A percentile compares a stretch with the other conserved stretches of the same genome.
phyloP scores from a whole-genome alignment of 371 early-diverging fungal species.

The Apophysomyces variabilis region DNA sequence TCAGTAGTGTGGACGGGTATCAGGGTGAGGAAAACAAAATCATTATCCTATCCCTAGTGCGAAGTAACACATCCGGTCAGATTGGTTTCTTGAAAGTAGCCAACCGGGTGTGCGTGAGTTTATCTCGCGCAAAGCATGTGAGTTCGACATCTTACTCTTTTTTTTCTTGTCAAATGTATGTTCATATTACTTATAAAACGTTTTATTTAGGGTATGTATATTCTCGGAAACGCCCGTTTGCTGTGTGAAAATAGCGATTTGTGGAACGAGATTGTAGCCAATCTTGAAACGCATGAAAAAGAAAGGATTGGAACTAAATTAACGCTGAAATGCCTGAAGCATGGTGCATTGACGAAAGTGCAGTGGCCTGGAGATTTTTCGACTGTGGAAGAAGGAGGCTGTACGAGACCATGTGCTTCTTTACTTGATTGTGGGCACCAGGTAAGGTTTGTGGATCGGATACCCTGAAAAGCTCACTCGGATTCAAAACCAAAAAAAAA shows the following conservation, averaged over 20 bases:
- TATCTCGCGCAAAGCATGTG: conserved; percentile 73
- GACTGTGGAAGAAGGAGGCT: conserved; percentile 54
- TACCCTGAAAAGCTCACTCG: conserved; percentile 18
- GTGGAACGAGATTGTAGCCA: conserved; percentile 61
- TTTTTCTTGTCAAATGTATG: not conserved
- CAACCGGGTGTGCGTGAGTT: conserved; percentile 78
- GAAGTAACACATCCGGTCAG: conserved; percentile 57
- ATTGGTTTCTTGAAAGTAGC: conserved; percentile 81
- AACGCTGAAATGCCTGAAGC: conserved; percentile 46
- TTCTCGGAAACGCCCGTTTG: conserved; percentile 70
- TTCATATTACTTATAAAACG: not conserved
- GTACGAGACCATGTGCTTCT: conserved; percentile 46
- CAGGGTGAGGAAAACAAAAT: conserved; percentile 83
- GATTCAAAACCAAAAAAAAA: not conserved
- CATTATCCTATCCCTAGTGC: conserved; percentile 72
- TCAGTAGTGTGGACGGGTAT: conserved; percentile 81
- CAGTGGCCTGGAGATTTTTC: conserved; percentile 60
- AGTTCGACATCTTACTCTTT: conserved; percentile 8
- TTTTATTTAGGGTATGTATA: conserved; percentile 63
- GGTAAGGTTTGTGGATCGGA: conserved; percentile 29
- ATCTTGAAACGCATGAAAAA: conserved; percentile 30
- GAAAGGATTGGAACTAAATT: conserved; percentile 50
- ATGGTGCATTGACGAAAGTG: conserved; percentile 41
- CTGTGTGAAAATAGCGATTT: conserved; percentile 58
- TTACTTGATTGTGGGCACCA: conserved; percentile 51